Evolutionary conservation across 177 flowering plant genomes (phyloP).

Genomic region (Telopea speciosissima): DNA sequence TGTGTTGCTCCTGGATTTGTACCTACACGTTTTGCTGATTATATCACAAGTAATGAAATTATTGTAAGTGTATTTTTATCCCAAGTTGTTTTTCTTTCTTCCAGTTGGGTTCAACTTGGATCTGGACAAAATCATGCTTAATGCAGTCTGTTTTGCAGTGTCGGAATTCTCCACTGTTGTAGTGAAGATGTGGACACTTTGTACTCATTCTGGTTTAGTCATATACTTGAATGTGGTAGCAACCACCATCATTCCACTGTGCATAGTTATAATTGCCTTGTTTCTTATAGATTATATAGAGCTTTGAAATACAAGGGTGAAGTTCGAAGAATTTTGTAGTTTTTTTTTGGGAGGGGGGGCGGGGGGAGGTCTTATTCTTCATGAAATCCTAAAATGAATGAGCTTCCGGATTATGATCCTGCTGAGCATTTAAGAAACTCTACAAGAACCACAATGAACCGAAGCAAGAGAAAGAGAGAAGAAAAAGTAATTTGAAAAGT

Average conservation of each 20-base stretch:
- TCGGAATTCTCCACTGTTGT: neutral
- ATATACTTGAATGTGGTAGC: neutral
- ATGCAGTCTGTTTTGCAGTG: neutral
- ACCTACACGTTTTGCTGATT: constrained; percentile 76
- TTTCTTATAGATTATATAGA: no score
- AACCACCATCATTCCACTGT: neutral
- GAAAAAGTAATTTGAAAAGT: no score
- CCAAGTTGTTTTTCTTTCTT: neutral
- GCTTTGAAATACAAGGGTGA: no score
- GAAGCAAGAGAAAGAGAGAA: no score
- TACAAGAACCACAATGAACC: no score
- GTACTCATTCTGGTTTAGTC: neutral
- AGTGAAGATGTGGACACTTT: neutral
- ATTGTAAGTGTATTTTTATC: constrained; percentile 38
- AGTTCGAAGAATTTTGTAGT: no score
- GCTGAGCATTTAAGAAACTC: no score
- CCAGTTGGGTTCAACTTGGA: neutral
- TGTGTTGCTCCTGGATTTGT: constrained; percentile 92
- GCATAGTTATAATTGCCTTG: no score
- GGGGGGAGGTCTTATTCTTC: no score
- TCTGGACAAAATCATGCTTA: neutral
- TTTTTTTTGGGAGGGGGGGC: no score
- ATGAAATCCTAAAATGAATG: no score
- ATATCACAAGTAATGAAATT: constrained; percentile 34
- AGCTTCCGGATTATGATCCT: no score